Percentiles rank a stretch among this genome's conserved stretches.
Evolutionary conservation across 2,329 filamentous ascomycete genomes (phyloP).

Genomic region (Davidsoniella australis): DNA sequence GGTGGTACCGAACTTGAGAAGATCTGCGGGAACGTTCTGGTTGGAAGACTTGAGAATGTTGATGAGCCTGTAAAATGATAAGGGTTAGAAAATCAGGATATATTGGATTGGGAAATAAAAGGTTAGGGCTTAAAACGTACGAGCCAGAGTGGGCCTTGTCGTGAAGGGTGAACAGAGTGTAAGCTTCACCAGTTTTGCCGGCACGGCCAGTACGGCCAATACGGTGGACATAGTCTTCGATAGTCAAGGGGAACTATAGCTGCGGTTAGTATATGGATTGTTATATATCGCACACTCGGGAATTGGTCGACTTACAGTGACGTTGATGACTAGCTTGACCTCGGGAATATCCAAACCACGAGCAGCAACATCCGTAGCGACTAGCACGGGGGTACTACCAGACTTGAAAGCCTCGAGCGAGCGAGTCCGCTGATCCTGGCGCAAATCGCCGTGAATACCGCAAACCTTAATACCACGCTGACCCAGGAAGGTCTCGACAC

Average conservation of each 20-base stretch:
- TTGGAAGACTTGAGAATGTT: slow-evolving; percentile 90
- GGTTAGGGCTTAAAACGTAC: slow-evolving; percentile 33
- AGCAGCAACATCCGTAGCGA: slow-evolving; percentile 92
- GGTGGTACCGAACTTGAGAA: slow-evolving; percentile 91
- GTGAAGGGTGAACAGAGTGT: slow-evolving; percentile 87
- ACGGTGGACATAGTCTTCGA: slow-evolving; percentile 93
- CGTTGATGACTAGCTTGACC: slow-evolving; percentile 87
- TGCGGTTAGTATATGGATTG: neutral
- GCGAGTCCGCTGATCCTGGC: slow-evolving; percentile 71
- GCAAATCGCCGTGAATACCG: slow-evolving; percentile 85
- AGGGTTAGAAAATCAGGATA: neutral
- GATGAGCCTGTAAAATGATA: slow-evolving; percentile 43
- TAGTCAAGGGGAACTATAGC: slow-evolving; percentile 65
- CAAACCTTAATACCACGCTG: slow-evolving; percentile 67
- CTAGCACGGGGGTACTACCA: slow-evolving; percentile 64
- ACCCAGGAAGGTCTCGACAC: slow-evolving; percentile 67
- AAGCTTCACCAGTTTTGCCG: slow-evolving; percentile 71
- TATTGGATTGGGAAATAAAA: slow-evolving; percentile 11
- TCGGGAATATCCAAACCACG: slow-evolving; percentile 87
- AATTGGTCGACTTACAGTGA: slow-evolving; percentile 39
- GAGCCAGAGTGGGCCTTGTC: slow-evolving; percentile 84
- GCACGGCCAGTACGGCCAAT: slow-evolving; percentile 92
- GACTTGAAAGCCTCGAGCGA: slow-evolving; percentile 85
- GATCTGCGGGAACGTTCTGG: slow-evolving; percentile 73
- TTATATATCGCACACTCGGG: too few relatives aligned